A percentile compares a stretch with the other conserved stretches of the same genome.
phyloP scores from a whole-genome alignment of 1,284 basidiomycete species.

The Irpex sp. region DNA sequence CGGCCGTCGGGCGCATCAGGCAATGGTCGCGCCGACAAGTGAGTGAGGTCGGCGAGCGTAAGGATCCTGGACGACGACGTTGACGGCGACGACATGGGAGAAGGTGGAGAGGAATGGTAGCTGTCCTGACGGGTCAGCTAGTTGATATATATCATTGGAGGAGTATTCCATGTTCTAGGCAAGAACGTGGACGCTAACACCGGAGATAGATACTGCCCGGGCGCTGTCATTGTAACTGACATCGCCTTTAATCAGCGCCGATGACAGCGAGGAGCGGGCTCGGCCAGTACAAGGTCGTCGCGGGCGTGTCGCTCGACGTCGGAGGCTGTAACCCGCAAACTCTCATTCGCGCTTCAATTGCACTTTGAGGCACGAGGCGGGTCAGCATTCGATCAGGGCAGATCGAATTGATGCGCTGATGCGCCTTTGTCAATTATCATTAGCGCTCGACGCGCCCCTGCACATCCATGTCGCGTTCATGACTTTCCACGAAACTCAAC shows the following conservation, averaged over 20 bases:
- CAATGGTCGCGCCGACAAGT: conserved; percentile 18
- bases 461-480: too few relatives aligned
- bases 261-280: background rate
- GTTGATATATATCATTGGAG: conserved; percentile 2
- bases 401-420: background rate
- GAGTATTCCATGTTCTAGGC: background rate
- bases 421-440: background rate
- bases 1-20: conserved; percentile 23
- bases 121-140: background rate
- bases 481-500: background rate
- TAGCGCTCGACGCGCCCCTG: too few relatives aligned
- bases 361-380: too few relatives aligned
- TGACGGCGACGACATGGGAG: background rate
- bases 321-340: background rate
- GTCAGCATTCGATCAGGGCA: background rate
- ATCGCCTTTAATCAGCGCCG: background rate
- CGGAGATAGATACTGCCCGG: background rate
- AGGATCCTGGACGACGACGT: conserved; percentile 4
- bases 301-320: background rate
- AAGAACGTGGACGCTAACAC: background rate
- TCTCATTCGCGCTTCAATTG: background rate
- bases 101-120: background rate
- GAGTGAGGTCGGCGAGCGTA: conserved; percentile 19
- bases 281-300: background rate
- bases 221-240: background rate